Evolutionary conservation across 257 asterid genomes (phyloP).

Genomic region (Datura wrightii): DNA sequence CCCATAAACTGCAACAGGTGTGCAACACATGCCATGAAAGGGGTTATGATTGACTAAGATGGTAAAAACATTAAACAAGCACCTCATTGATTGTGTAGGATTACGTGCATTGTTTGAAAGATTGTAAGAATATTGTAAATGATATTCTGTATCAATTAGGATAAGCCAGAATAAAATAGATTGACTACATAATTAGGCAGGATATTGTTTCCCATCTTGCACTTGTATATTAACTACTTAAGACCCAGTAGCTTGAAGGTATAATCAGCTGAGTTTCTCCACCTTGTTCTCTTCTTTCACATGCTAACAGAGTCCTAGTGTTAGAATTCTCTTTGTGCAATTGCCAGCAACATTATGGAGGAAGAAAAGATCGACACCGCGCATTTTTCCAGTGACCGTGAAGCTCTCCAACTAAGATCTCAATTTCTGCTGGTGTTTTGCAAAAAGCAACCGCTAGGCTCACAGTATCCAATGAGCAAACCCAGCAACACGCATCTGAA

Average conservation of each 20-base stretch:
- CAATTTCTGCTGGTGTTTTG: not conserved
- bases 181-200: not conserved
- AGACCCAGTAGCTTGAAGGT: not conserved
- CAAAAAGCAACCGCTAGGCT: not conserved
- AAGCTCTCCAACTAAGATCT: not conserved
- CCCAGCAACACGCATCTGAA: not conserved
- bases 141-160: not conserved
- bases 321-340: not conserved
- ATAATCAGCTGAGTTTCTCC: constrained; percentile 5
- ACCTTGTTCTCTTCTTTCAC: constrained; percentile 6
- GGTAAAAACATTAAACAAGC: not conserved
- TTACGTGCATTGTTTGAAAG: not conserved
- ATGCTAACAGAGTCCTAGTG: not conserved
- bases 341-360: not conserved
- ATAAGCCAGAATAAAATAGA: not conserved
- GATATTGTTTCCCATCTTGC: constrained; percentile 11
- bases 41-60: not conserved
- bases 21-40: not conserved
- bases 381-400: not conserved
- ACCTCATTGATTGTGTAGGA: not conserved
- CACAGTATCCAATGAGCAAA: not conserved
- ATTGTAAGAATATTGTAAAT: not conserved
- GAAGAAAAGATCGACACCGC: not conserved
- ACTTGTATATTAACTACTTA: not conserved
- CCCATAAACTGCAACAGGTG: not conserved